Evolutionary conservation across 1,284 basidiomycete species (phyloP).

Genomic region (Tausonia pullulans): DNA sequence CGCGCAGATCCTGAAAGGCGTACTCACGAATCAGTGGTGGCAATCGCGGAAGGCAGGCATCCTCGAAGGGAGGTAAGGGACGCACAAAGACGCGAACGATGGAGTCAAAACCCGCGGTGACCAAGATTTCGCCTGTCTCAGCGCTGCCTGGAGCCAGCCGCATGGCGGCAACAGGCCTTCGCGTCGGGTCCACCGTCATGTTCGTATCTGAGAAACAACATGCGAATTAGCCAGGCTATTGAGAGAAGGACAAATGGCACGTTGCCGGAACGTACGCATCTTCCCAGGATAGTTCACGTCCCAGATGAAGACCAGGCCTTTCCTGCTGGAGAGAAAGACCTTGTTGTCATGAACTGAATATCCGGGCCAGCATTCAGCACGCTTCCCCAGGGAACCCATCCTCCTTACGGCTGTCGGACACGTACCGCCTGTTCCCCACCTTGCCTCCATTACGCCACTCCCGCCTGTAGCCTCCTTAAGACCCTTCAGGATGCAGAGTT

Average conservation of each 20-base stretch:
- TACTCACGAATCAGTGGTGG: neutral
- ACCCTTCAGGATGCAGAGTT: neutral
- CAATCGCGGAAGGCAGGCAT: neutral
- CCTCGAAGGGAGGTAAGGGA: neutral
- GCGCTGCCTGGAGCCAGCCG: slow-evolving; percentile 5
- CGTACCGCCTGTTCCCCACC: slow-evolving; percentile 10
- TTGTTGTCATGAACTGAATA: too few relatives aligned
- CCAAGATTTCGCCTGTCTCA: neutral
- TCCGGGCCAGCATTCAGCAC: neutral
- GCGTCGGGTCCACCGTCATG: slow-evolving; percentile 13
- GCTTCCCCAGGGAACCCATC: neutral
- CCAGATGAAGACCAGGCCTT: slow-evolving; percentile 12
- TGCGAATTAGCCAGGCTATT: neutral
- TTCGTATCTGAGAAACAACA: neutral
- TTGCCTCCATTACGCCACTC: slow-evolving; percentile 4
- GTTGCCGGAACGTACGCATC: slow-evolving; percentile 7
- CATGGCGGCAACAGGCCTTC: slow-evolving; percentile 8
- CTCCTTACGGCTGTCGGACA: neutral
- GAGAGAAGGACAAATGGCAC: neutral
- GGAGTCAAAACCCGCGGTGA: slow-evolving; percentile 13
- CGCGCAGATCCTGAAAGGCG: neutral
- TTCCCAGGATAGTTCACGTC: slow-evolving; percentile 11
- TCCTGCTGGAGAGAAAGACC: neutral
- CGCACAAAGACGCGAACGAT: slow-evolving; percentile 11
- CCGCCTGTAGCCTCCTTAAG: slow-evolving; percentile 11